Evolutionary conservation across 306 rosid genomes (phyloP).

Genomic region (Potentilla sterilis): DNA sequence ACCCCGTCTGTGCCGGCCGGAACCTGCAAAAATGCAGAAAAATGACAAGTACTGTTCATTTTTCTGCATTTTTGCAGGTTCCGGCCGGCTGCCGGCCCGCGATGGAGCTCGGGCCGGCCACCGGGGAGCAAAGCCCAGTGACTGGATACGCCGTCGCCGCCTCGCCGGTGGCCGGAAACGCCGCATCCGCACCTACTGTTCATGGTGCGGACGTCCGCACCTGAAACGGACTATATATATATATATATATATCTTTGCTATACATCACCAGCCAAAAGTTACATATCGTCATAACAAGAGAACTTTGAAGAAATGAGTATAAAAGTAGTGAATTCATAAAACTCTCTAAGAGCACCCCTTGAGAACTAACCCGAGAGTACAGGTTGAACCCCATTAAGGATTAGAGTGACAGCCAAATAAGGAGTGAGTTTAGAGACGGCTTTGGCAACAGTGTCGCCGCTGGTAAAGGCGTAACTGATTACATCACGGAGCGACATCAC

Average conservation of each 20-base stretch:
- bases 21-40: no score
- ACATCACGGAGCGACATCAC: conserved; percentile 54
- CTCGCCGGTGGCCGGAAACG: no score
- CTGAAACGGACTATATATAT: no score
- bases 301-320: neutral
- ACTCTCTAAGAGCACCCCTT: neutral
- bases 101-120: no score
- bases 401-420: conserved; percentile 44
- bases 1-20: no score
- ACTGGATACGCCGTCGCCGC: no score
- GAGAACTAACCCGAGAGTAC: conserved; percentile 53
- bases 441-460: conserved; percentile 51
- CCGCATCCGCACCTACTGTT: no score
- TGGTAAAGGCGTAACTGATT: conserved; percentile 62
- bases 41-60: no score
- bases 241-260: neutral
- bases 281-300: neutral
- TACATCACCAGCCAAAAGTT: neutral
- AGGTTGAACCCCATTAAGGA: conserved; percentile 73
- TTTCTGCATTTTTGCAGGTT: no score
- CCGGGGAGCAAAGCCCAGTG: no score
- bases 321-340: neutral
- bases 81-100: no score
- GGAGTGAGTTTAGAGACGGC: conserved; percentile 69
- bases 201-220: no score